Percentiles rank a stretch among this genome's conserved stretches.
phyloP scores from a whole-genome alignment of 345 rosid genomes.

The Cardiospermum halicacabum region DNA sequence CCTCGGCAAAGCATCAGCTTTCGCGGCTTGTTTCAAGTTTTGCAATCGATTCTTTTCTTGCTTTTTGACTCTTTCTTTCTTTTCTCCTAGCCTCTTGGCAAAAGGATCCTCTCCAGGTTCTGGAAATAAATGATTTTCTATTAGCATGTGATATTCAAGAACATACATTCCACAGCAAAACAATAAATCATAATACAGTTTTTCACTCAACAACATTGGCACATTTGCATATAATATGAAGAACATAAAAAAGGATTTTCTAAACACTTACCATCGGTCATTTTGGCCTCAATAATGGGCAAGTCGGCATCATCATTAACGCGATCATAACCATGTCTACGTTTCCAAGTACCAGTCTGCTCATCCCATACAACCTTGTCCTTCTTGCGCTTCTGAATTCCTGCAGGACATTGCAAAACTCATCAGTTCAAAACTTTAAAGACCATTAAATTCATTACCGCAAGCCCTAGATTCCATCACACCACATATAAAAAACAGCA shows the following conservation, averaged over 20 bases:
- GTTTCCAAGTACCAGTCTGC: constrained; percentile 81
- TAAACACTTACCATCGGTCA: constrained; percentile 55
- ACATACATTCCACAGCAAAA: neutral
- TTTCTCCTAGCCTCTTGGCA: constrained; percentile 70
- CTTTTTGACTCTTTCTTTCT: constrained; percentile 71
- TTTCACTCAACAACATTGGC: neutral
- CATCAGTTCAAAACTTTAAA: neutral
- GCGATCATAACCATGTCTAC: constrained; percentile 85
- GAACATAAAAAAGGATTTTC: neutral
- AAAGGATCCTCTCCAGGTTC: constrained; percentile 88
- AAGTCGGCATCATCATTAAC: constrained; percentile 83
- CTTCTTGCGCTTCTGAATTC: constrained; percentile 76
- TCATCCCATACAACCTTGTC: constrained; percentile 85
- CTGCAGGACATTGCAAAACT: constrained; percentile 35
- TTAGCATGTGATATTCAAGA: constrained; percentile 3
- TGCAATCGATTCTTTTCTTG: constrained; percentile 64
- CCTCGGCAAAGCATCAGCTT: constrained; percentile 92
- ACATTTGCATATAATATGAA: neutral
- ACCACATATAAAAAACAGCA: too few species aligned
- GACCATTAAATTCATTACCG: neutral
- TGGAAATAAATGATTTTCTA: constrained; percentile 23
- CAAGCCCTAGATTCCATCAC: constrained; percentile 1
- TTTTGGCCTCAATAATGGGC: constrained; percentile 83
- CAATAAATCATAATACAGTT: neutral
- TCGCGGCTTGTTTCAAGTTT: constrained; percentile 72